phyloP scores from a whole-genome alignment of 768 basidiomycete species.

The Phaeotremella skinneri region DNA sequence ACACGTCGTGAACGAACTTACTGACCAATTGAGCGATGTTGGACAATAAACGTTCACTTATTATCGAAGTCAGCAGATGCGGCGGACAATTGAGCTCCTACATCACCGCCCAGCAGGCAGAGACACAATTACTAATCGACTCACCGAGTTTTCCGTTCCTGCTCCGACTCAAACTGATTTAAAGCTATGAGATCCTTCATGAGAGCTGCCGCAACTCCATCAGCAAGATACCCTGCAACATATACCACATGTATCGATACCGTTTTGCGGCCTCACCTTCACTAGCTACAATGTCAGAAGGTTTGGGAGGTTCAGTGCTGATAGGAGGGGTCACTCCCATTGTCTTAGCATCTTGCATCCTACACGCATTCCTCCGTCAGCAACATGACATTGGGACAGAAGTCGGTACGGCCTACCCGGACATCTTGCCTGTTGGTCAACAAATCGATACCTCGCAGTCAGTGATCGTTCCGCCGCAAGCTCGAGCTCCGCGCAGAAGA shows the following conservation, averaged over 20 bases:
- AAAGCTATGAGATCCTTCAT: slow-evolving; percentile 87
- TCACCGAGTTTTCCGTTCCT: slow-evolving; percentile 83
- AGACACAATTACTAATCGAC: slow-evolving; percentile 41
- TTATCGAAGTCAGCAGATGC: slow-evolving; percentile 8
- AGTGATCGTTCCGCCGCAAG: too few species aligned
- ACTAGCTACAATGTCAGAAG: slow-evolving; percentile 40
- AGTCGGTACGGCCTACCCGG: too few species aligned
- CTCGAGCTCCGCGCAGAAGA: too few species aligned
- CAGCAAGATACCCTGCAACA: too few species aligned
- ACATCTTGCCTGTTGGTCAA: too few species aligned
- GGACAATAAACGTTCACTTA: slow-evolving; percentile 87
- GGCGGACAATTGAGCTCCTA: too few species aligned
- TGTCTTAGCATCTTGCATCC: slow-evolving; percentile 28
- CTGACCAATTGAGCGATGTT: slow-evolving; percentile 84
- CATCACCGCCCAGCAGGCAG: too few species aligned
- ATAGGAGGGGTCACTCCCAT: slow-evolving; percentile 51
- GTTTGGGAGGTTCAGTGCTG: slow-evolving; percentile 46
- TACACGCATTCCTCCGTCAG: too few species aligned
- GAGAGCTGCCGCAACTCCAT: too few species aligned
- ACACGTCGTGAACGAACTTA: slow-evolving; percentile 83
- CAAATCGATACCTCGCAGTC: too few species aligned
- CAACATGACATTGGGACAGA: too few species aligned
- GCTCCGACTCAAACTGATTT: slow-evolving; percentile 83
- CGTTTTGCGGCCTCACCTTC: slow-evolving; percentile 38
- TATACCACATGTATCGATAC: too few species aligned